Evolutionary conservation across 129 eudicot species (phyloP).

Genomic region (Centaurea solstitialis): DNA sequence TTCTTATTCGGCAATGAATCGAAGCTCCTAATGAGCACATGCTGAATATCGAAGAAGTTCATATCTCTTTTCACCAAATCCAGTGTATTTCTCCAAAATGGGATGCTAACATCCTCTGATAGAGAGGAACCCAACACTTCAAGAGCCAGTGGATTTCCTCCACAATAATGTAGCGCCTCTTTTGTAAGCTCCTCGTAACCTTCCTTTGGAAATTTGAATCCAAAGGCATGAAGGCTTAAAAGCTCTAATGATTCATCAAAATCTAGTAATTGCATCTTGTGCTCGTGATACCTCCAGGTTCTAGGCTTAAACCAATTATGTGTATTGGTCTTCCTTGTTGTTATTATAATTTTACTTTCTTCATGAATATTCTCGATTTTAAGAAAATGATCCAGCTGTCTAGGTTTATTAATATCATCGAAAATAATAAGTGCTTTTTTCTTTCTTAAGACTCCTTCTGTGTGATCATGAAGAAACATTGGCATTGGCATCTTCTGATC

Average conservation of each 20-base stretch:
- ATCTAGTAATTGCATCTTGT: not conserved
- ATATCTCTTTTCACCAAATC: constrained; percentile 10
- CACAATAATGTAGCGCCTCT: constrained; percentile 10
- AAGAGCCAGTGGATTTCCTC: constrained; percentile 39
- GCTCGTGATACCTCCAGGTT: too few species aligned
- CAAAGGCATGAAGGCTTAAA: constrained; percentile 43
- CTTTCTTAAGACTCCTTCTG: not conserved
- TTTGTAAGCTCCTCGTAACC: constrained; percentile 18
- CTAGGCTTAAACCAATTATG: too few species aligned
- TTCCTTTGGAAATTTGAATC: not conserved
- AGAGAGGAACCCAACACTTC: constrained; percentile 36
- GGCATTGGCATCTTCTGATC: not conserved
- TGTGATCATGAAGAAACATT: not conserved
- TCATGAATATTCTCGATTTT: constrained; percentile 7
- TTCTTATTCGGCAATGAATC: constrained; percentile 4
- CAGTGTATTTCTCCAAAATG: constrained; percentile 21
- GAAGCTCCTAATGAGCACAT: constrained; percentile 22
- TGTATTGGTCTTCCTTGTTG: not conserved
- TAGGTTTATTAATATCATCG: constrained; percentile 27
- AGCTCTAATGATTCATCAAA: constrained; percentile 30
- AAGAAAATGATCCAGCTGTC: constrained; percentile 13
- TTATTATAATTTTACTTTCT: constrained; percentile 39
- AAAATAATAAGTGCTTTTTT: constrained; percentile 28
- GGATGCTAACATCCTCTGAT: not conserved
- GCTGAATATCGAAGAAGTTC: not conserved